phyloP scores from a whole-genome alignment of 768 basidiomycete genomes.

The Saitozyma sp. region DNA sequence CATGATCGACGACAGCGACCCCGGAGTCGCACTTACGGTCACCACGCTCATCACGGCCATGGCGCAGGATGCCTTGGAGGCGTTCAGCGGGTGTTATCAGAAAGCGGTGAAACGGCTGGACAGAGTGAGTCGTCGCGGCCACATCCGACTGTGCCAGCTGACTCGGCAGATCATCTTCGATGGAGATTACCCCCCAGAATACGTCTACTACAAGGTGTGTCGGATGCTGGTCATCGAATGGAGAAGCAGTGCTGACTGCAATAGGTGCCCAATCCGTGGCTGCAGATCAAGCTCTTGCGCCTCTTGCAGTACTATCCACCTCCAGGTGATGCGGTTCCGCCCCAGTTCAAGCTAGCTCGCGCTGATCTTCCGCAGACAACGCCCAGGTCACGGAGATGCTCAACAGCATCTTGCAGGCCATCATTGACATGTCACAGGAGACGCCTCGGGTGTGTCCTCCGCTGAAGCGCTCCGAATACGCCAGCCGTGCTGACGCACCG shows the following conservation, averaged over 20 bases:
- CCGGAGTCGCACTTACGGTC: constrained; percentile 91
- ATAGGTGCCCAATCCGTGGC: constrained; percentile 87
- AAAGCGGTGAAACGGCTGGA: constrained; percentile 89
- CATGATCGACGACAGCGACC: constrained; percentile 89
- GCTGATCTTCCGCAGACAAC: constrained; percentile 64
- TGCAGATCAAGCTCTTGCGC: constrained; percentile 91
- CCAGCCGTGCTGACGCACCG: not conserved
- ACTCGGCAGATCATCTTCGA: constrained; percentile 76
- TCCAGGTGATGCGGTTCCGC: constrained; percentile 64
- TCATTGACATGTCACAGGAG: constrained; percentile 84
- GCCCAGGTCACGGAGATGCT: constrained; percentile 72
- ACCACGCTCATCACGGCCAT: constrained; percentile 90
- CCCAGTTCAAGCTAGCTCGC: not conserved
- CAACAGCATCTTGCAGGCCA: constrained; percentile 78
- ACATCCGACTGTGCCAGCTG: constrained; percentile 19
- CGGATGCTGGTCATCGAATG: not conserved
- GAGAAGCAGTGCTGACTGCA: not conserved
- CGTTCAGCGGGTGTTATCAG: constrained; percentile 86
- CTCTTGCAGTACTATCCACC: constrained; percentile 94
- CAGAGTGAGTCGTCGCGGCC: constrained; percentile 58
- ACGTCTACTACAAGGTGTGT: constrained; percentile 81
- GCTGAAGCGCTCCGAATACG: not conserved
- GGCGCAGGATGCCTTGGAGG: constrained; percentile 89
- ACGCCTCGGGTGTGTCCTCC: constrained; percentile 59
- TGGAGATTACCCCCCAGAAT: constrained; percentile 81